phyloP scores from a whole-genome alignment of 2,329 filamentous ascomycete species.

The Alternaria rosae region DNA sequence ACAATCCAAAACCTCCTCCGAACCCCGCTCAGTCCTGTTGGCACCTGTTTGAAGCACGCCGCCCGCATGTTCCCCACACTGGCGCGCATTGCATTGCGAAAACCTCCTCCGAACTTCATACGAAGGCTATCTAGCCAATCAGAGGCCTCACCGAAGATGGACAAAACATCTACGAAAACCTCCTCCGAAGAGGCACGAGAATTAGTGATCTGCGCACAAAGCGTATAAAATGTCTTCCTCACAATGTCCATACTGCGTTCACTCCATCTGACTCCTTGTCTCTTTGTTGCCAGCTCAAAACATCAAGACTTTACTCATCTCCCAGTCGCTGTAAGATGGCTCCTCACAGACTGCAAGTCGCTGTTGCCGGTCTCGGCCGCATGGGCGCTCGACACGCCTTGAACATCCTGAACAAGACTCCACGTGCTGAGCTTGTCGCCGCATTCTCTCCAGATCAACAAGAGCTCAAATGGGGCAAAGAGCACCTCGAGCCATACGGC shows the following conservation, averaged over 20 bases:
- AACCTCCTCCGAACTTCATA: not conserved
- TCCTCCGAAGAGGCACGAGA: conserved; percentile 8
- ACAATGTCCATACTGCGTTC: not conserved
- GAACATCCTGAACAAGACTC: conserved; percentile 57
- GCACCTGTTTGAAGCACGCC: conserved; percentile 8
- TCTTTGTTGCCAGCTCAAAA: not conserved
- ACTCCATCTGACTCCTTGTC: not conserved
- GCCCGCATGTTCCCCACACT: conserved; percentile 2
- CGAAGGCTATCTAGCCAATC: not conserved
- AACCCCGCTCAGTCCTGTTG: not conserved
- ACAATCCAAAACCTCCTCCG: conserved; percentile 18
- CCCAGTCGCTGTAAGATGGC: conserved; percentile 18
- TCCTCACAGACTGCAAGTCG: conserved; percentile 49
- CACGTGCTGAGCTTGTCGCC: conserved; percentile 59
- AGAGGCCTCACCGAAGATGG: not conserved
- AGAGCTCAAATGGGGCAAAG: conserved; percentile 56
- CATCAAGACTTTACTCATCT: not conserved
- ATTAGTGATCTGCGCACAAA: not conserved
- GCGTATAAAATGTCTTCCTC: not conserved
- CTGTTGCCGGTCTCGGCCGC: conserved; percentile 60
- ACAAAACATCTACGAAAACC: conserved; percentile 9
- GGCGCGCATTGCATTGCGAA: not conserved
- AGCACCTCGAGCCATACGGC: conserved; percentile 55
- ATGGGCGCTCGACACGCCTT: conserved; percentile 63
- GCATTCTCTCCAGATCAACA: conserved; percentile 57